phyloP scores from a whole-genome alignment of 257 asterid genomes.

The Craterostigma plantagineum region DNA sequence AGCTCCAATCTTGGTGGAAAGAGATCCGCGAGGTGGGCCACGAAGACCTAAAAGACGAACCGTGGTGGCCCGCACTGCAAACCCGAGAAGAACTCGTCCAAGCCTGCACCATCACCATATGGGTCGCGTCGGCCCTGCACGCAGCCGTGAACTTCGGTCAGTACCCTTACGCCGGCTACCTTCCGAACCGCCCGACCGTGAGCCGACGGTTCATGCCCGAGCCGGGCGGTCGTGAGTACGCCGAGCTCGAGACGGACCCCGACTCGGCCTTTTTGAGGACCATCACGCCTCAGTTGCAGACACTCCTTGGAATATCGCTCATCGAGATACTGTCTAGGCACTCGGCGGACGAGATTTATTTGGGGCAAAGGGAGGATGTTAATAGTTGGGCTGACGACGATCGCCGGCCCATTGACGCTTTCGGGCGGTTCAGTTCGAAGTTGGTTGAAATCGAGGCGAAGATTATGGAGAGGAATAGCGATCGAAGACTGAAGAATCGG shows the following conservation, averaged over 20 bases:
- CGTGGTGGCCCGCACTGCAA: constrained; percentile 68
- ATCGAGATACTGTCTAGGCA: constrained; percentile 66
- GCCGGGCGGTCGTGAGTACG: constrained; percentile 29
- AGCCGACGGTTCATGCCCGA: constrained; percentile 66
- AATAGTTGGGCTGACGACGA: constrained; percentile 40
- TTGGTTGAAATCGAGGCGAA: constrained; percentile 25
- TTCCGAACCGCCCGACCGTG: constrained; percentile 65
- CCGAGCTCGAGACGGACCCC: constrained; percentile 34
- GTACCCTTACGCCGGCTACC: constrained; percentile 62
- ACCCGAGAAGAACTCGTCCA: constrained; percentile 28
- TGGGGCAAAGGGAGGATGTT: constrained; percentile 41
- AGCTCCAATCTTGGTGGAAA: constrained; percentile 72
- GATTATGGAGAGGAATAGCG: constrained; percentile 24
- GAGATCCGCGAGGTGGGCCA: constrained; percentile 56
- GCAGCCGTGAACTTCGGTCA: constrained; percentile 79
- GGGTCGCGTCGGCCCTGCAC: constrained; percentile 79
- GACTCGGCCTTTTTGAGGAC: constrained; percentile 47
- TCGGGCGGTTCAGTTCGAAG: constrained; percentile 19
- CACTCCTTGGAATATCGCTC: constrained; percentile 46
- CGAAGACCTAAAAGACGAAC: constrained; percentile 40
- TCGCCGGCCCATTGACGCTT: constrained; percentile 25
- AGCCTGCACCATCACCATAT: constrained; percentile 46
- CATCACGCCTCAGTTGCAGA: constrained; percentile 57
- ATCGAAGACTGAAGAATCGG: constrained; percentile 21
- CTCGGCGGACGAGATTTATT: constrained; percentile 47